These are phyloP conservation scores for Dispira parvispora DNA, from an alignment of 192 early-diverging fungal genomes.

Conservation along the genomic window DNA sequence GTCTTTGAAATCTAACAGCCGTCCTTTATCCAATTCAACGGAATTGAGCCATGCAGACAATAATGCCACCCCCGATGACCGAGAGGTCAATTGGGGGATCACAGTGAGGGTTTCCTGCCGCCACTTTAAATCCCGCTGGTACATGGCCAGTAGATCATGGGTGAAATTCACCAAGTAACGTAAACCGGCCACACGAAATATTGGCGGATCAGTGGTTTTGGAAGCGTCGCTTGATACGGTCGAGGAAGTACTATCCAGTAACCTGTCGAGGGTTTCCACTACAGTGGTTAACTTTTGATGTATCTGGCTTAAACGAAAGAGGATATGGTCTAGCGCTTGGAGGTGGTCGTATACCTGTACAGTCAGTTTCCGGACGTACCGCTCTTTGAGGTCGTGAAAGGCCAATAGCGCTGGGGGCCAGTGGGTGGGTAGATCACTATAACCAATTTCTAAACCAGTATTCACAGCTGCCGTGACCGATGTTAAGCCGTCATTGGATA, in stretches of 20 bases:
- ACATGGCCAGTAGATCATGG: not conserved
- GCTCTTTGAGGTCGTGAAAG: not conserved
- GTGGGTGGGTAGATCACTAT: not conserved
- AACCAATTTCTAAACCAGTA: not conserved
- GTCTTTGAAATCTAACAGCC: not conserved
- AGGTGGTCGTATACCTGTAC: not conserved
- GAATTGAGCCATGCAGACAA: slow-evolving; percentile 4
- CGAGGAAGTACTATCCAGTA: not conserved
- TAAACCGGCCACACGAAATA: not conserved
- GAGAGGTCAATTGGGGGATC: not conserved
- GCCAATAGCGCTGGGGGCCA: slow-evolving; percentile 1
- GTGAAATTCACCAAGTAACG: not conserved
- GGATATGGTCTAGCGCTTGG: not conserved
- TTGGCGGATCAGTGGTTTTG: not conserved
- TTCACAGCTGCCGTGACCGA: slow-evolving; percentile 3
- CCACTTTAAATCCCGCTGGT: not conserved
- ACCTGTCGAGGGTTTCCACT: not conserved
- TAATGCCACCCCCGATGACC: not conserved
- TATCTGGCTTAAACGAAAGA: not conserved
- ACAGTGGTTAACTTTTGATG: not conserved
- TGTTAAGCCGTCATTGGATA: not conserved
- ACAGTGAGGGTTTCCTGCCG: not conserved
- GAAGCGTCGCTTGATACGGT: not conserved
- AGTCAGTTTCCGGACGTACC: not conserved
- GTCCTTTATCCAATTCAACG: not conserved